Percentiles rank a stretch among this genome's conserved stretches.
Conservation (phyloP, 176 grass and related monocot genomes). For the Olyra latifolia region DNA sequence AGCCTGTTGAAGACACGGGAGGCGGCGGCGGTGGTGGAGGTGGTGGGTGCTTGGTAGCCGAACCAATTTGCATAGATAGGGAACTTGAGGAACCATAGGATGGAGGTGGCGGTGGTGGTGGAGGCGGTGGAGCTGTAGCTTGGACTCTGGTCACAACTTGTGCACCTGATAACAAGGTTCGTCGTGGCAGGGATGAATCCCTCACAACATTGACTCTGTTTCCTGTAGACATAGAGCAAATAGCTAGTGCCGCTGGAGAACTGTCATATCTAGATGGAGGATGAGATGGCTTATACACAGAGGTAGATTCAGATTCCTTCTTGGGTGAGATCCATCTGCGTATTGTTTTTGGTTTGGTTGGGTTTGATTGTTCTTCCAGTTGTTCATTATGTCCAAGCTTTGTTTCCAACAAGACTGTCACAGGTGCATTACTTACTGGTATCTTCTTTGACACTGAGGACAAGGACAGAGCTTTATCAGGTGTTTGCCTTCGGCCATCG, state of each 20-base stretch:
- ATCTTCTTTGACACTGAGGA: constrained; percentile 58
- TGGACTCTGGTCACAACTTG: constrained; percentile 30
- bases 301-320: constrained; percentile 62
- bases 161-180: constrained; percentile 28
- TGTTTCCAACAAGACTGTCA: constrained; percentile 37
- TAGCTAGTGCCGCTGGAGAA: constrained; percentile 78
- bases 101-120: constrained; percentile 21
- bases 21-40: constrained; percentile 9
- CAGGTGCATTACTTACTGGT: constrained; percentile 43
- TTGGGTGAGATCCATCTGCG: constrained; percentile 75
- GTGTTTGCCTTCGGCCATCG: constrained; percentile 42
- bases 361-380: constrained; percentile 42
- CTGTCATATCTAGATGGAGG: constrained; percentile 86
- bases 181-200: background rate
- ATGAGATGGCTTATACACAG: constrained; percentile 66
- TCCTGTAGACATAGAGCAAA: constrained; percentile 47
- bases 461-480: constrained; percentile 54
- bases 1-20: constrained; percentile 22
- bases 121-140: constrained; percentile 28
- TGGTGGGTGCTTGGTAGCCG: constrained; percentile 21
- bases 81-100: constrained; percentile 16
- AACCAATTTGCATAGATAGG: background rate
- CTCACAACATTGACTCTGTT: constrained; percentile 32
- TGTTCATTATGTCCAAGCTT: constrained; percentile 38
- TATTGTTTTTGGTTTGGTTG: constrained; percentile 54